Evolutionary conservation across 73 alveolate genomes (phyloP).

Genomic region (Paramecium caudatum): DNA sequence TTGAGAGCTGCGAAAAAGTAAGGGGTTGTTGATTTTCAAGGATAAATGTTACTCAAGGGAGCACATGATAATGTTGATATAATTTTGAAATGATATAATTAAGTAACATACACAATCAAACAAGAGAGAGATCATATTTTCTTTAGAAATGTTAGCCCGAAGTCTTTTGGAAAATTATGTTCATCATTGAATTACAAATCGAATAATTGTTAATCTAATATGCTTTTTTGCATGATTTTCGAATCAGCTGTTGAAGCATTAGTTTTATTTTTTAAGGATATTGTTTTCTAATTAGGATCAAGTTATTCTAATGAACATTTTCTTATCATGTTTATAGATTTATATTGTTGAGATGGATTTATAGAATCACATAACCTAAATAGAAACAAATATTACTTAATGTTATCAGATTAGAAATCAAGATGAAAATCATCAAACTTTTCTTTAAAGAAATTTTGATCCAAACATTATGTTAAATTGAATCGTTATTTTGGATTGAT

Average conservation of each 20-base stretch:
- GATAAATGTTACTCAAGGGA: constrained; percentile 27
- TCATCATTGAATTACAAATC: constrained; percentile 15
- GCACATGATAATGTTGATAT: constrained; percentile 45
- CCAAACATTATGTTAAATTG: neutral
- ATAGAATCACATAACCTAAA: constrained; percentile 19
- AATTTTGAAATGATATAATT: constrained; percentile 18
- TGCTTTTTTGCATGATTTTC: neutral
- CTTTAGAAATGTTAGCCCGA: neutral
- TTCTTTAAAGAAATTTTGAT: constrained; percentile 1
- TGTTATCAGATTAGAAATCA: too few relatives aligned
- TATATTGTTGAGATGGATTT: too few relatives aligned
- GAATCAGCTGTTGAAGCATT: constrained; percentile 32
- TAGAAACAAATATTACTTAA: neutral
- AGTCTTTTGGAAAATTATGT: constrained; percentile 17
- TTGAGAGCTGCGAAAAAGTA: constrained; percentile 66
- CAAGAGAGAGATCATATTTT: too few relatives aligned
- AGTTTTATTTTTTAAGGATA: constrained; percentile 15
- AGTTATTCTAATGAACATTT: neutral
- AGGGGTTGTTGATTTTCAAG: constrained; percentile 51
- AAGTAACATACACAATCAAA: too few relatives aligned
- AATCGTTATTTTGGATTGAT: constrained; percentile 43
- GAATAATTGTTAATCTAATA: neutral
- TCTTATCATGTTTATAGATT: neutral
- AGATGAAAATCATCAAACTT: neutral
- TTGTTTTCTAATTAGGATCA: neutral